Evolutionary conservation across 441 rosid genomes (phyloP).

Genomic region (Pelargonium fulgidum): DNA sequence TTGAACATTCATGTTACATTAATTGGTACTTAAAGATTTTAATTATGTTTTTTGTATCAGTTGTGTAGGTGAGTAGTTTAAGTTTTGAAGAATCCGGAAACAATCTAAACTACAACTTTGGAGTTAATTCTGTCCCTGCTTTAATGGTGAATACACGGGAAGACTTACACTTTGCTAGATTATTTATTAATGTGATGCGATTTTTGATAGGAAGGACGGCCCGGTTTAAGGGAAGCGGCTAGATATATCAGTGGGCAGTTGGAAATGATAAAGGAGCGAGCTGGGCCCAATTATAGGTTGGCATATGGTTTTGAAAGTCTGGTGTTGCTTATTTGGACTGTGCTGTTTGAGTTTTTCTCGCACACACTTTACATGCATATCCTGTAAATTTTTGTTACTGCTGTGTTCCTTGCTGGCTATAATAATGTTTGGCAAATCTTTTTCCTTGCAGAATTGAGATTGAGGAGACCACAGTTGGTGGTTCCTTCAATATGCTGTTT

Average conservation of each 20-base stretch:
- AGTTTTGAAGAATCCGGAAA: not conserved
- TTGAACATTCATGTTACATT: not conserved
- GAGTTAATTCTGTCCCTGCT: not conserved
- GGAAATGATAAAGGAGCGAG: conserved; percentile 62
- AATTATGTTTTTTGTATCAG: not conserved
- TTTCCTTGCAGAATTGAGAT: conserved; percentile 61
- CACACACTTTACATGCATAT: not conserved
- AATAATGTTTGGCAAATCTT: not conserved
- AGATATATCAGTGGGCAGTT: conserved; percentile 63
- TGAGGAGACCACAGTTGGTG: conserved; percentile 74
- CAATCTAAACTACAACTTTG: not conserved
- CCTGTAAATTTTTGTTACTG: not conserved
- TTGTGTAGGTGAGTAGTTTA: not conserved
- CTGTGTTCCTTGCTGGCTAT: conserved; percentile 7
- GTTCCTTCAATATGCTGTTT: conserved; percentile 91
- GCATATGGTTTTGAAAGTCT: conserved; percentile 7
- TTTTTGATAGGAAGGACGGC: conserved; percentile 70
- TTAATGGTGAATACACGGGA: not conserved
- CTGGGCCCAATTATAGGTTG: conserved; percentile 68
- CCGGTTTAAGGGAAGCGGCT: conserved; percentile 84
- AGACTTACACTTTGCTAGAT: not conserved
- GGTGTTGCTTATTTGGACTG: not conserved
- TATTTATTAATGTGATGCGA: conserved; percentile 1
- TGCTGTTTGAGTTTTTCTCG: not conserved
- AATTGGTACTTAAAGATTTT: not conserved